phyloP scores from a whole-genome alignment of 2,329 filamentous ascomycete genomes.

The Coniochaeta sp. region DNA sequence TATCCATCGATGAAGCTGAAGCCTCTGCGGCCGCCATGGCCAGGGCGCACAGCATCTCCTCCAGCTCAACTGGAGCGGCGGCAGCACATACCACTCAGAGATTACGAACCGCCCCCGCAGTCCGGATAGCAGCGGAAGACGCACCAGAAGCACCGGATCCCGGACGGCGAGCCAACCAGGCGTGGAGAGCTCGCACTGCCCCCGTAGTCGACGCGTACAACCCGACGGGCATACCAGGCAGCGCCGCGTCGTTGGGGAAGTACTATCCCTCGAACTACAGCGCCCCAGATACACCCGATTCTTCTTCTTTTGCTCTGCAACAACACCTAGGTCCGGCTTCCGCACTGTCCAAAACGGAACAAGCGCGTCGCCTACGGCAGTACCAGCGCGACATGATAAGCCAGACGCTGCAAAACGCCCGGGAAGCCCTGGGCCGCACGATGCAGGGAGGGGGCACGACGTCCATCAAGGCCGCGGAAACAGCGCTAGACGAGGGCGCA shows the following conservation, averaged over 20 bases:
- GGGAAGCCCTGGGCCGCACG: conserved; percentile 9
- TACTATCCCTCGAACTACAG: conserved; percentile 56
- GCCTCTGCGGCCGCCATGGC: neutral
- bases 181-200: neutral
- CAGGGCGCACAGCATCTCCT: neutral
- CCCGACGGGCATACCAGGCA: conserved; percentile 40
- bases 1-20: conserved; percentile 12
- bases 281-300: conserved; percentile 19
- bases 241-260: conserved; percentile 48
- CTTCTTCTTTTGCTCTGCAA: too few species aligned
- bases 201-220: conserved; percentile 25
- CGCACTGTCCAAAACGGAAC: conserved; percentile 35
- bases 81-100: neutral
- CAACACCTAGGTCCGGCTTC: conserved; percentile 20
- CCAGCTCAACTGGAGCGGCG: neutral
- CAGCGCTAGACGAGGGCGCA: neutral
- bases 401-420: conserved; percentile 42
- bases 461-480: conserved; percentile 22
- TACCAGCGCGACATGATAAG: conserved; percentile 56
- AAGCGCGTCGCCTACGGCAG: conserved; percentile 44
- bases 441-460: conserved; percentile 18
- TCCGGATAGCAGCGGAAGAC: neutral
- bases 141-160: neutral
- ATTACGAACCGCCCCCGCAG: neutral
- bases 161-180: neutral